Evolutionary conservation across 495 filamentous ascomycete genomes (phyloP).

Genomic region (Lasiosphaeriaceae sp.): DNA sequence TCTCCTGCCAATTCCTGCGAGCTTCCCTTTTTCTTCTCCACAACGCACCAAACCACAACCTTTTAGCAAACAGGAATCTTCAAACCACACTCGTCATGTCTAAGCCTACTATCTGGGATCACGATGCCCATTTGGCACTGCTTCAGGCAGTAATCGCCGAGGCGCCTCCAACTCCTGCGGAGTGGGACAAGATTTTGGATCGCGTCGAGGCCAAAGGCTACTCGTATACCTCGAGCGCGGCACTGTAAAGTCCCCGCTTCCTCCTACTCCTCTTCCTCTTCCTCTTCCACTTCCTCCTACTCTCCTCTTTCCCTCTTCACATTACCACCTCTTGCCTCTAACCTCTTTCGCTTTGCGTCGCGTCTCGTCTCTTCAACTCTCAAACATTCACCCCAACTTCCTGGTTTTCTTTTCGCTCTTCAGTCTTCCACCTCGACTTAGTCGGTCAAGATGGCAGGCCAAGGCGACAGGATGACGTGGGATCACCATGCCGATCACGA

Average conservation of each 20-base stretch:
- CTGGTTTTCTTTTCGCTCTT: not conserved
- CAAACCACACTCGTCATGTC: not conserved
- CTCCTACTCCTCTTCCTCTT: not conserved
- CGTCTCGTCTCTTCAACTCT: not conserved
- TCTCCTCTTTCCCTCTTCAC: constrained; percentile 2
- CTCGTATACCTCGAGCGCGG: constrained; percentile 24
- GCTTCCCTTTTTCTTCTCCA: not conserved
- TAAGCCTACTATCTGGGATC: constrained; percentile 21
- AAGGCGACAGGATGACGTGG: constrained; percentile 25
- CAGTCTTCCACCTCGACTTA: not conserved
- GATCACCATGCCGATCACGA: constrained; percentile 25
- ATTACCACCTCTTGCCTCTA: not conserved
- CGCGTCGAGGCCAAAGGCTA: constrained; percentile 20
- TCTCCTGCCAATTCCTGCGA: not conserved
- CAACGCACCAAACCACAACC: not conserved
- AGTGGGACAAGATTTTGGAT: constrained; percentile 24
- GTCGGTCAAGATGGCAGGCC: not conserved
- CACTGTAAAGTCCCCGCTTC: constrained; percentile 20
- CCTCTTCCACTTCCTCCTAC: not conserved
- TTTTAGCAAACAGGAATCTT: not conserved
- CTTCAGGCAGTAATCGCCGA: constrained; percentile 26
- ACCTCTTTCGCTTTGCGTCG: not conserved
- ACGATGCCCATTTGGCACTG: constrained; percentile 29
- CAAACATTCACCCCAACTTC: not conserved
- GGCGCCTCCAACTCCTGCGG: constrained; percentile 5